Conservation (phyloP, 1,139 yeast species). For the Waltiozyma sp. region DNA sequence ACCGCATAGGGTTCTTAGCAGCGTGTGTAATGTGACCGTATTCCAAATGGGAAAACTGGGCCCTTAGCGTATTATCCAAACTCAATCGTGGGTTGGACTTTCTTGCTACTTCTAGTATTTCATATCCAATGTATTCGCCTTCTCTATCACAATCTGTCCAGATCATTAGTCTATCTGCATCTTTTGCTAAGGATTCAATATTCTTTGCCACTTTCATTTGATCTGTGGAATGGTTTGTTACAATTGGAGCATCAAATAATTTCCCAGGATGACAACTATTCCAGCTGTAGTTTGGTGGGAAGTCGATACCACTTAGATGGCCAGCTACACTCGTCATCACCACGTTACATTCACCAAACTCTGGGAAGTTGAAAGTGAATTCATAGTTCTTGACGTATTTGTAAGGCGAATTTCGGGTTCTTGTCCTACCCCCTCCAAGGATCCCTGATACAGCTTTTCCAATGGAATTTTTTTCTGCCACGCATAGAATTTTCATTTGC, state of each 20-base stretch:
- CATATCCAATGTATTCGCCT: slow-evolving; percentile 93
- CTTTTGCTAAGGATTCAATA: slow-evolving; percentile 54
- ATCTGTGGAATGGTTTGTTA: slow-evolving; percentile 29
- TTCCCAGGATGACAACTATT: slow-evolving; percentile 52
- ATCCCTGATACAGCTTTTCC: slow-evolving; percentile 75
- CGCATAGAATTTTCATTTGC: slow-evolving; percentile 70
- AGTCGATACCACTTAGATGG: slow-evolving; percentile 60
- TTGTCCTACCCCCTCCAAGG: slow-evolving; percentile 60
- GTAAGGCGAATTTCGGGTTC: slow-evolving; percentile 37
- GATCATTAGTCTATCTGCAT: slow-evolving; percentile 59
- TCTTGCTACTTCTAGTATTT: slow-evolving; percentile 59
- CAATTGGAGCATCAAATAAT: slow-evolving; percentile 60
- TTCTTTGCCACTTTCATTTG: slow-evolving; percentile 52
- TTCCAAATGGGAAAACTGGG: slow-evolving; percentile 82
- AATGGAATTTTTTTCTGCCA: slow-evolving; percentile 95
- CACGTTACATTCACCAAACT: slow-evolving; percentile 56
- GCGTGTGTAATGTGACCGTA: slow-evolving; percentile 63
- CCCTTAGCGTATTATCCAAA: slow-evolving; percentile 47
- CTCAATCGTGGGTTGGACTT: slow-evolving; percentile 39
- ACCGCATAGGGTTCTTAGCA: slow-evolving; percentile 50
- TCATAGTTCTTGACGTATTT: slow-evolving; percentile 76
- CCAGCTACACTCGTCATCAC: slow-evolving; percentile 92
- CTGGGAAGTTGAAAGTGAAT: slow-evolving; percentile 51
- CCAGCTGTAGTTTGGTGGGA: slow-evolving; percentile 59
- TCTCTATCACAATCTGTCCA: slow-evolving; percentile 99